Base-by-base conservation (phyloP, 148 eudicot species). In the Rhododendron williamsianum region DNA sequence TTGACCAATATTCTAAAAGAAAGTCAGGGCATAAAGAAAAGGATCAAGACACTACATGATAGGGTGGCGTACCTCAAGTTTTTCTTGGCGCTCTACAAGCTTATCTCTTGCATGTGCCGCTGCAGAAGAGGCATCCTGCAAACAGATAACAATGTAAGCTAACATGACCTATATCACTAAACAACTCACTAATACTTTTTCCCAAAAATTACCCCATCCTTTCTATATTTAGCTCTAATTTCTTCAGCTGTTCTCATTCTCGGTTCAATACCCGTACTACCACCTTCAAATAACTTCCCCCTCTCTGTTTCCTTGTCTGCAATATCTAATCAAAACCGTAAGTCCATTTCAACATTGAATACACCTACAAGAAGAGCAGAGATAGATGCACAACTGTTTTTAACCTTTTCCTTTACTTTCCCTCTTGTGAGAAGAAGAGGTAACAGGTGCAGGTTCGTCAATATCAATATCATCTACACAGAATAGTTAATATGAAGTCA, bases 201-300 rank as follows among this genome's bases (percentile, higher is more conserved):
- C 27, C 46, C 48, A 63, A 38, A 85, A 65, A 49, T 91, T 91
- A 93, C 93, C 93, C 91, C 91, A 7, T 87, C 78, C 87, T 91
- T 90, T 86, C 96, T 91, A 86, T 97, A 97, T 92, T 95, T 95
- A 25, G 99, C 98, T 85, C 90, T 94, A 87, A 97, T 95, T 93
- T 97, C 98, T 46, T 93, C 94, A 45, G 96, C 92, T 71, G 98
- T 93, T 88, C 98, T 89, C 84, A 87, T 86, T 87, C 81, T 95
- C 80, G 99, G 95, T 86, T 93, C 89, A 54, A 90, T n/a, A 76
- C 90, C 93, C 60, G 91, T 82, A 80, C 93, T 90, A 87, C 89
- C 94, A 51, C 98, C 98, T 85, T 93, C 98, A 82, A 97, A 94
- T 83, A 97, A 87, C 86, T 87, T 91, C 25, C 92, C 93, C 83